Percentiles rank a stretch among this genome's conserved stretches.
Conservation (phyloP, 441 rosid species). For the Populus hybrid region DNA sequence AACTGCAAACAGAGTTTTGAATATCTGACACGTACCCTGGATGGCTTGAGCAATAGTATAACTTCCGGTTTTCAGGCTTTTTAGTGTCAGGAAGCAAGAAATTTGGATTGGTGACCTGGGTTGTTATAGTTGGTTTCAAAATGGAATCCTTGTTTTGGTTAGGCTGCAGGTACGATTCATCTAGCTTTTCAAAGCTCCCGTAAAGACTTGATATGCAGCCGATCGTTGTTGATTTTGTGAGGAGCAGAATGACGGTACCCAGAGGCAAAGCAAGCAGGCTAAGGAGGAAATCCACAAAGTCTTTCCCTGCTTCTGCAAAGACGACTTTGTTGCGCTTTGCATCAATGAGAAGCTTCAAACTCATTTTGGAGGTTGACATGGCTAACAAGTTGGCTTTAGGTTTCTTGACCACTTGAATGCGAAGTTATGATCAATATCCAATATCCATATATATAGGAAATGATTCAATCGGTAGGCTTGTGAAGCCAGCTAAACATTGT, state of each 20-base stretch:
- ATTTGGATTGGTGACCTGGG: neutral
- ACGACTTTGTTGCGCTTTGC: neutral
- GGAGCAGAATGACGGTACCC: neutral
- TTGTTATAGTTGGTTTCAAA: neutral
- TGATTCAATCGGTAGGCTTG: no score
- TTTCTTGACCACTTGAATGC: no score
- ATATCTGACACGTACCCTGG: neutral
- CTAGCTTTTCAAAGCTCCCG: slow-evolving; percentile 9
- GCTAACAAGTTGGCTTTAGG: neutral
- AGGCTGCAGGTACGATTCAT: slow-evolving; percentile 9
- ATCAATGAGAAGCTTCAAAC: neutral
- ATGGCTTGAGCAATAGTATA: neutral
- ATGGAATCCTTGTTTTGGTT: slow-evolving; percentile 2
- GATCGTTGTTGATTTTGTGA: neutral
- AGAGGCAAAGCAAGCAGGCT: neutral
- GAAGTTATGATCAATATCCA: no score
- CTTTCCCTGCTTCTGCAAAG: neutral
- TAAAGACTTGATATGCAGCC: slow-evolving; percentile 19
- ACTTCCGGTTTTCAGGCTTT: neutral
- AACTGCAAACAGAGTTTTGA: neutral
- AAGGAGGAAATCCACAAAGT: slow-evolving; percentile 12
- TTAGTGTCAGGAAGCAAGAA: neutral
- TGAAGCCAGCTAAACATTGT: no score
- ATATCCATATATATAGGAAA: no score
- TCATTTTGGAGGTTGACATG: neutral